Evolutionary conservation across 1,284 basidiomycete genomes (phyloP), one percentile per base, ranked within the genome.

Genomic region (Termitomyces sp.): DNA sequence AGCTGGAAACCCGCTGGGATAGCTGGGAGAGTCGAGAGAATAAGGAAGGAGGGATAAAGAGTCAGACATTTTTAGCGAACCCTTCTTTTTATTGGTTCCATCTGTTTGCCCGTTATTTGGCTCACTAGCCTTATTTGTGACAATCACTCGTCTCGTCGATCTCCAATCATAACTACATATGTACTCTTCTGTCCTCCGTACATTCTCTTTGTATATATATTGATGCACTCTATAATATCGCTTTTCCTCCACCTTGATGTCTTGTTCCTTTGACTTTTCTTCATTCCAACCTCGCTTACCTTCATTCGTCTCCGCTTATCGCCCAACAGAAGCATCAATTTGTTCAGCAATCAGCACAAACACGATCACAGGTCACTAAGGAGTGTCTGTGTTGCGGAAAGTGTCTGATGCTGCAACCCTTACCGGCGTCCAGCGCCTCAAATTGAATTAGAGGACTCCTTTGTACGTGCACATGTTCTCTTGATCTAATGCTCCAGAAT

Each of bases 21-120:
- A 48, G 76, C 77, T 74, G 72, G 70, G 70, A 71, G 69, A 67
- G 73, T 69, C 36, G 73, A 77, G 73, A 76, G 73, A 75, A 78
- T 73, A 78, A 77, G 77, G 73, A 75, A 73, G 68, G 70, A 71
- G 71, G 70, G 70, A 70, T 73, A 64, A 66, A 68, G 71, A 73
- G 67, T 62, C 52, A 56, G 62, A 70, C 67, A 62, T 65, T 67
- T 71, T 68, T 64, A 64, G 66, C 58, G 57, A 57, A 45, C 52
- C 63, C 65, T 68, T 73, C 70, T 70, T 73, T 74, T 73, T 75
- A 74, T 75, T 70, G 70, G 64, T 69, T 64, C 69, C 54, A 47
- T 58, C 48, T 74, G 68, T 75, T 74, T 74, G 68, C 66, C 33
- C 60, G 53, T 69, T 74, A 70, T 73, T 74, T 75, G 72, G 68